Percentiles rank a stretch among this genome's conserved stretches.
These are phyloP conservation scores for Fusarium pseudocircinatum DNA, from an alignment of 2,329 filamentous ascomycete genomes.

Conservation along the genomic window DNA sequence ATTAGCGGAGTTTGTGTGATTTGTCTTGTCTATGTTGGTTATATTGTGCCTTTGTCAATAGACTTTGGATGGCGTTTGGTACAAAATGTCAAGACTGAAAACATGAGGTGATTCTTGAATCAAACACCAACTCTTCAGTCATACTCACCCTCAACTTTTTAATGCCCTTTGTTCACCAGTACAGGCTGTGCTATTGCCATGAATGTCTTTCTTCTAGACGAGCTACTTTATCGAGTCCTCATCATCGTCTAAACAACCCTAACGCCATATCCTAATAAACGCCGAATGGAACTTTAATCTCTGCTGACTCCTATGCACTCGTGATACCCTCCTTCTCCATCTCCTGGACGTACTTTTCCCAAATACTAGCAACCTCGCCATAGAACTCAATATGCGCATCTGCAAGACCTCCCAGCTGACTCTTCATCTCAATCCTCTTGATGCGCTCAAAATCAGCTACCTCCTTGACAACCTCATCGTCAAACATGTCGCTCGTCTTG, in stretches of 20 bases:
- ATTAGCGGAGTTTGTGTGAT: constrained; percentile 35
- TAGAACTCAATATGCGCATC: constrained; percentile 91
- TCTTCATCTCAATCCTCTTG: constrained; percentile 91
- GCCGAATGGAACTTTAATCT: background rate
- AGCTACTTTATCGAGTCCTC: constrained; percentile 9
- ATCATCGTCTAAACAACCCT: constrained; percentile 10
- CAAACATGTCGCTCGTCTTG: constrained; percentile 89
- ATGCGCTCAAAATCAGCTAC: constrained; percentile 95
- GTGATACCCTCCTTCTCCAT: constrained; percentile 75
- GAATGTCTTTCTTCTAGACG: constrained; percentile 1
- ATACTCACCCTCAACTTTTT: too few species aligned
- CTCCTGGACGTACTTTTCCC: constrained; percentile 89
- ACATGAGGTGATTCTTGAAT: background rate
- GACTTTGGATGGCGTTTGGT: constrained; percentile 35
- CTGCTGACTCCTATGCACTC: constrained; percentile 1
- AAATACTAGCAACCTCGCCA: constrained; percentile 78
- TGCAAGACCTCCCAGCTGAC: constrained; percentile 83
- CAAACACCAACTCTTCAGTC: background rate
- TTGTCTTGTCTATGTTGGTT: constrained; percentile 26
- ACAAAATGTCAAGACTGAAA: background rate
- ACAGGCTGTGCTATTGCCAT: background rate
- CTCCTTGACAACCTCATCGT: constrained; percentile 94
- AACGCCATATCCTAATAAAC: constrained; percentile 39
- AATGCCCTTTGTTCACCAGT: background rate
- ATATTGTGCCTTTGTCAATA: constrained; percentile 26